phyloP scores from a whole-genome alignment of 257 asterid genomes.

The Eustoma russellianum region DNA sequence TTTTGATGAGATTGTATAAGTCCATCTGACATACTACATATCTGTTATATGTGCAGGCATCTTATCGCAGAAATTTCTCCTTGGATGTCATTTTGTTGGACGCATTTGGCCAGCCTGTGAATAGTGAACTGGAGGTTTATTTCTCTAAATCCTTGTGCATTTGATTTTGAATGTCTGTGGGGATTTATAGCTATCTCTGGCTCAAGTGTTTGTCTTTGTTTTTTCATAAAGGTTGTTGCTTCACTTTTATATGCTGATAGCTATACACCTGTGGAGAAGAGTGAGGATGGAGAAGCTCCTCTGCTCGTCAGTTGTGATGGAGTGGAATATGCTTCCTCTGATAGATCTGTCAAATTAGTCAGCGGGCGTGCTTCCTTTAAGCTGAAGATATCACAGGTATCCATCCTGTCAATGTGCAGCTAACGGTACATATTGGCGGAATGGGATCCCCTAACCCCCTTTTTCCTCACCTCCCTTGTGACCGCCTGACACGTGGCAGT shows the following conservation, averaged over 20 bases:
- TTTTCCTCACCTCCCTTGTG: too few species aligned
- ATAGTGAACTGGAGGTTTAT: slow-evolving; percentile 62
- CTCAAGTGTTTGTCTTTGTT: not conserved
- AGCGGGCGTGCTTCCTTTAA: slow-evolving; percentile 74
- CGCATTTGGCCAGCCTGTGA: slow-evolving; percentile 44
- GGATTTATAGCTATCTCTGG: not conserved
- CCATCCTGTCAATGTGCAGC: not conserved
- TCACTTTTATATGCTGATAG: slow-evolving; percentile 67
- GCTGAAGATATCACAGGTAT: slow-evolving; percentile 85
- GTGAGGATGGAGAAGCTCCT: slow-evolving; percentile 65
- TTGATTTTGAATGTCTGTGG: not conserved
- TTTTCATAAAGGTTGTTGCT: slow-evolving; percentile 53
- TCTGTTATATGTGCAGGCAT: slow-evolving; percentile 48
- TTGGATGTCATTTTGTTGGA: slow-evolving; percentile 59
- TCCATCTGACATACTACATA: not conserved
- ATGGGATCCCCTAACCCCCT: too few species aligned
- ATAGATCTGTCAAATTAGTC: slow-evolving; percentile 52
- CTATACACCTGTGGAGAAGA: slow-evolving; percentile 52
- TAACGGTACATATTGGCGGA: too few species aligned
- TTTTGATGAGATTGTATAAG: too few species aligned
- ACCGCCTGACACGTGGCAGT: too few species aligned
- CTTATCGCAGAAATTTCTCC: slow-evolving; percentile 77
- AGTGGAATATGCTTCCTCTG: slow-evolving; percentile 50
- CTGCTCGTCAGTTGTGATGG: slow-evolving; percentile 64
- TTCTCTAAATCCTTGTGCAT: slow-evolving; percentile 6